Conservation (phyloP, 805 yeast species). For the Zygosaccharomyces gambellarensis region DNA sequence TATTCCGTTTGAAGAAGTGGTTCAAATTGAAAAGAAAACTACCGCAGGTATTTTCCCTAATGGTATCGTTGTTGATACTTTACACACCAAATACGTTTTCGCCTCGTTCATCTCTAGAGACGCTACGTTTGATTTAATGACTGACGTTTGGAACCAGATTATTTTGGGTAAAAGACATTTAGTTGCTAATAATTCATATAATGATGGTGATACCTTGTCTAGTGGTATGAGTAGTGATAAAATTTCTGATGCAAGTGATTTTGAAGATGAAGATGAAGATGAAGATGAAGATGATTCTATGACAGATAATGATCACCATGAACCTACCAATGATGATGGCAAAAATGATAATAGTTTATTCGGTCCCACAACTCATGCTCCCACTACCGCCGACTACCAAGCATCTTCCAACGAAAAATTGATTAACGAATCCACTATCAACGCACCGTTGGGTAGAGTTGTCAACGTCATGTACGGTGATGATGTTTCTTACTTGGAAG, state of each 20-base stretch:
- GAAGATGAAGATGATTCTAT: slow-evolving; percentile 17
- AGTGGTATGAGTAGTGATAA: slow-evolving; percentile 12
- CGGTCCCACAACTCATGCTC: slow-evolving; percentile 46
- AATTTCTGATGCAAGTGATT: slow-evolving; percentile 10
- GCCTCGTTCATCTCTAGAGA: slow-evolving; percentile 65
- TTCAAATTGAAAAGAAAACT: slow-evolving; percentile 57
- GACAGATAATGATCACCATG: slow-evolving; percentile 23
- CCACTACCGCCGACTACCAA: slow-evolving; percentile 43
- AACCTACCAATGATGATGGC: slow-evolving; percentile 37
- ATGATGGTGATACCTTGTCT: slow-evolving; percentile 8
- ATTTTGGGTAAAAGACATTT: slow-evolving; percentile 21
- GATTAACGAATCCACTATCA: slow-evolving; percentile 47
- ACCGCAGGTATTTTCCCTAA: slow-evolving; percentile 69
- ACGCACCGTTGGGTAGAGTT: slow-evolving; percentile 64
- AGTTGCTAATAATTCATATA: slow-evolving; percentile 4
- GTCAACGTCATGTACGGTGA: slow-evolving; percentile 59
- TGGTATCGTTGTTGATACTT: slow-evolving; percentile 58
- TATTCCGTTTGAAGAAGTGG: slow-evolving; percentile 56
- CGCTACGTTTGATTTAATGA: slow-evolving; percentile 44
- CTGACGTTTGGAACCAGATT: slow-evolving; percentile 55
- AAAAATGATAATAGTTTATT: slow-evolving; percentile 3
- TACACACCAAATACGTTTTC: slow-evolving; percentile 58
- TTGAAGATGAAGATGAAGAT: slow-evolving; percentile 27
- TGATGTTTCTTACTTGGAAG: slow-evolving; percentile 42
- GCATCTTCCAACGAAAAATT: slow-evolving; percentile 49